Percentiles rank a stretch among this genome's conserved stretches.
phyloP scores from a whole-genome alignment of 2,329 filamentous ascomycete species.

The Ceratocystiopsis minuta region DNA sequence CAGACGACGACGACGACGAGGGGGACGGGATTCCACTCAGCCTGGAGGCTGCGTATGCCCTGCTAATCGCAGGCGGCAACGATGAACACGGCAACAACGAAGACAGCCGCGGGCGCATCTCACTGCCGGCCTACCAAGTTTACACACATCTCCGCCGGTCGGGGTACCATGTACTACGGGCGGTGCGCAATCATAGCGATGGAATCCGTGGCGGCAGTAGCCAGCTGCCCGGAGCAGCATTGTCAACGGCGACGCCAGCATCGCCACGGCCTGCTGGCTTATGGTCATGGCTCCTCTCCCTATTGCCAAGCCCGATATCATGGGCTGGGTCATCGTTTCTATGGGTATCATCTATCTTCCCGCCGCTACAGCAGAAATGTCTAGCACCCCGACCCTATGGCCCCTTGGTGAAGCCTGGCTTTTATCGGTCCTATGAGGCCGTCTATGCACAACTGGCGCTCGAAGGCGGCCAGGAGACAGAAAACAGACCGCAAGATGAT shows the following conservation, averaged over 20 bases:
- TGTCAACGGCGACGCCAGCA: not conserved
- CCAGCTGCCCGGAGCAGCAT: not conserved
- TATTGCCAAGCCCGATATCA: slow-evolving; percentile 1
- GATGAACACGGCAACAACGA: slow-evolving; percentile 25
- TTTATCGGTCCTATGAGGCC: slow-evolving; percentile 47
- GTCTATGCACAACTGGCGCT: slow-evolving; percentile 53
- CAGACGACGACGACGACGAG: slow-evolving; percentile 25
- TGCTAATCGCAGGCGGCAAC: slow-evolving; percentile 63
- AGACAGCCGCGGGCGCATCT: slow-evolving; percentile 31
- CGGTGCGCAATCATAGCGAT: slow-evolving; percentile 1
- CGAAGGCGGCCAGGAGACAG: no score
- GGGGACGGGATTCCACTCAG: slow-evolving; percentile 65
- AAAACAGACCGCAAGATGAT: no score
- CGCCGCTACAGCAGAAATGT: no score
- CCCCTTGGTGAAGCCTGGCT: slow-evolving; percentile 42
- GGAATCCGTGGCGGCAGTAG: no score
- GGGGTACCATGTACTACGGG: slow-evolving; percentile 51
- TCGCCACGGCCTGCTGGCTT: not conserved
- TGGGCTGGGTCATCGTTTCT: no score
- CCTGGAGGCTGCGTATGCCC: slow-evolving; percentile 74
- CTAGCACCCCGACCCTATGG: slow-evolving; percentile 21
- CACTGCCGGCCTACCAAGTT: slow-evolving; percentile 70
- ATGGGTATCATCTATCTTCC: no score
- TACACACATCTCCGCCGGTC: slow-evolving; percentile 68
- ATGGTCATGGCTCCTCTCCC: not conserved